These are phyloP conservation scores for Sporormia fimetaria DNA, from an alignment of 495 filamentous ascomycete species.

Conservation along the genomic window DNA sequence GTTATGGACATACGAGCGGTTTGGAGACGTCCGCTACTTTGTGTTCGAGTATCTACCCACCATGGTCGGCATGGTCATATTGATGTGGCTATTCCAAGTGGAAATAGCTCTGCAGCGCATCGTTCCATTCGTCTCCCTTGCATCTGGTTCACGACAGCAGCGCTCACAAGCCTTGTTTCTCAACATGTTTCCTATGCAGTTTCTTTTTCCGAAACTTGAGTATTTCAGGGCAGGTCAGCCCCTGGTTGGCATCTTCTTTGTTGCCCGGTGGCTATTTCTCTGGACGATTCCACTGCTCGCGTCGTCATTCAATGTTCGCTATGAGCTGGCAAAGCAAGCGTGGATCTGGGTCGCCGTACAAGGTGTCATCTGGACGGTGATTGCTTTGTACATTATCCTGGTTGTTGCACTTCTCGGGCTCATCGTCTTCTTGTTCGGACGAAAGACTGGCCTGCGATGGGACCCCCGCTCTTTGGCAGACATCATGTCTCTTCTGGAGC, in stretches of 20 bases:
- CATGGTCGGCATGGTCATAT: conserved; percentile 56
- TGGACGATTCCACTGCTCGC: conserved; percentile 56
- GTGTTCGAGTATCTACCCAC: conserved; percentile 75
- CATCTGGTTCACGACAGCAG: conserved; percentile 41
- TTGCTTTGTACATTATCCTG: conserved; percentile 60
- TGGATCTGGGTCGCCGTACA: conserved; percentile 75
- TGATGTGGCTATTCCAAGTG: conserved; percentile 64
- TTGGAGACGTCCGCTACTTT: conserved; percentile 66
- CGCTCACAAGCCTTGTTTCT: conserved; percentile 44
- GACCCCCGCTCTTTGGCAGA: conserved; percentile 73
- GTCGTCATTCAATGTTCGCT: conserved; percentile 50
- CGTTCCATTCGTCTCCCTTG: conserved; percentile 65
- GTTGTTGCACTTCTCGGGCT: conserved; percentile 45
- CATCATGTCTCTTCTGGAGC: conserved; percentile 58
- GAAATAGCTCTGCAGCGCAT: conserved; percentile 65
- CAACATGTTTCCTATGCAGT: conserved; percentile 43
- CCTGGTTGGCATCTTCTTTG: conserved; percentile 42
- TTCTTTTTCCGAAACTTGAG: conserved; percentile 47
- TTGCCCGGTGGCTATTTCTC: conserved; percentile 51
- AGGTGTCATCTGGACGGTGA: conserved; percentile 64
- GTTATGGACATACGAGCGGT: conserved; percentile 51
- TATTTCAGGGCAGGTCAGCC: conserved; percentile 46
- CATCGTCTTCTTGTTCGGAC: conserved; percentile 40
- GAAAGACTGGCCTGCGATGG: conserved; percentile 69
- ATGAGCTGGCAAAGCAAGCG: conserved; percentile 32